Base-by-base conservation (phyloP, 2,329 filamentous ascomycete species). In the Ceratocystis lukuohia region DNA sequence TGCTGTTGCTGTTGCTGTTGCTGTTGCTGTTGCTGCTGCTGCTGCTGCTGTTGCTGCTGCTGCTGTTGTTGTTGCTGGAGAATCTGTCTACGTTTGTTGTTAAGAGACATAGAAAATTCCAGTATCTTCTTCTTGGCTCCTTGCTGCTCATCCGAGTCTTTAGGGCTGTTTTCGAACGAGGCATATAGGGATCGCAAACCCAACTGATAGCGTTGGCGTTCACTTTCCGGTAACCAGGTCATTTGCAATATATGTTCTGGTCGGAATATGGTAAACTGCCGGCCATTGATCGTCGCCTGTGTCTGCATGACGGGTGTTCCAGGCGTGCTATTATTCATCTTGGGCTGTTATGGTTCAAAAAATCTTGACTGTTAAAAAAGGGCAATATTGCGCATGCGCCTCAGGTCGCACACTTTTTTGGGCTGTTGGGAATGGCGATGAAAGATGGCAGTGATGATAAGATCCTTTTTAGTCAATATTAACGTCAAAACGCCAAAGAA, bases 101-200 rank as follows among this genome's bases (percentile, higher is more conserved):
- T 74, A 1, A 87, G 77, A 74, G 83, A 84, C 56, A 78, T 78
- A 0, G 84, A 83, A 71, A 87, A 87, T 7, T 86, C 83, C 5
- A 76, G 73, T 25, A 87, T 81, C 74, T 85, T 86, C 50, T 78
- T 77, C 69, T 79, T 80, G 0, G 84, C 83, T 0, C 76, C 75
- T 28, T 77, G 73, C 59, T 85, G 79, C 25, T 80, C 77, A 0
- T 71, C 70, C 2, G 81, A 82, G 25, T 80, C 80, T 1, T 77
- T 75, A 0, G 78, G 73, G 0, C 76, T 74, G 22, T 76, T 79
- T 67, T 81, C 79, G 59, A 82, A 79, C 50, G 82, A 77, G 25
- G 74, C 77, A 80, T 82, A 87, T 0, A 87, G 74, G 1, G 75
- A 71, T 8, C 77, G 76, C 0, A 87, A 75, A 0, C 84, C 84